Conservation (phyloP, 23 red algal species). For the Gracilaria vermiculophylla region DNA sequence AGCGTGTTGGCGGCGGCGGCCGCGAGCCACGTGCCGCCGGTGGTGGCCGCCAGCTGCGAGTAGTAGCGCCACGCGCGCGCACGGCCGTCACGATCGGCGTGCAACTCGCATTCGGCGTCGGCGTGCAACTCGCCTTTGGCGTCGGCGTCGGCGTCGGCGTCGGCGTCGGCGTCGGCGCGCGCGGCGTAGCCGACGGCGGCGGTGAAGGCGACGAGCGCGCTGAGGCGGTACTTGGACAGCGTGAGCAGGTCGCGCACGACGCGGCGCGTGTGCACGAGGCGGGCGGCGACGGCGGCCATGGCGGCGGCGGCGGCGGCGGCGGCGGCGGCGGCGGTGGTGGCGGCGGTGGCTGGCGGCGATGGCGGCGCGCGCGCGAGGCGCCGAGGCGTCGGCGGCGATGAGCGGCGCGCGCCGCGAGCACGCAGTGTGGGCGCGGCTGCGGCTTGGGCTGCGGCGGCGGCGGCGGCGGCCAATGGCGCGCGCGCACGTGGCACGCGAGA, state of each 20-base stretch:
- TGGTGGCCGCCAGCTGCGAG: neutral
- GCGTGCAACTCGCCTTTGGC: too few species aligned
- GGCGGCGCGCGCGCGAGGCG: neutral
- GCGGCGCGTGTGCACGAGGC: neutral
- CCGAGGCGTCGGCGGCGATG: neutral
- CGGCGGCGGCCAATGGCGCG: too few species aligned
- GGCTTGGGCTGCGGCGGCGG: too few species aligned
- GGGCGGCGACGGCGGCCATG: neutral
- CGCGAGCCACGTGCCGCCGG: conserved; percentile 76
- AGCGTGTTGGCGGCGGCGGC: conserved; percentile 89
- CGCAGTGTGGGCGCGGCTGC: too few species aligned
- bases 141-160: neutral
- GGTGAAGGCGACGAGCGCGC: conserved; percentile 78
- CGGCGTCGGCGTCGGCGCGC: neutral
- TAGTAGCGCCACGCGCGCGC: neutral
- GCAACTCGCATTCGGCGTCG: too few species aligned
- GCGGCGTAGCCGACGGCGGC: conserved; percentile 71
- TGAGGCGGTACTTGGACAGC: conserved; percentile 87
- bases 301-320: neutral
- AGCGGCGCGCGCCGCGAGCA: neutral
- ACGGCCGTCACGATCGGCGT: neutral
- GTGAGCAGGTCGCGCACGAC: conserved; percentile 51
- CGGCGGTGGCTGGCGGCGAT: neutral
- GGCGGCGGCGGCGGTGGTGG: neutral
- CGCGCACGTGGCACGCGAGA: too few species aligned